A percentile compares a stretch with the other conserved stretches of the same genome.
Evolutionary conservation across 495 filamentous ascomycete genomes (phyloP).

Genomic region (Parathielavia hyrcaniae): DNA sequence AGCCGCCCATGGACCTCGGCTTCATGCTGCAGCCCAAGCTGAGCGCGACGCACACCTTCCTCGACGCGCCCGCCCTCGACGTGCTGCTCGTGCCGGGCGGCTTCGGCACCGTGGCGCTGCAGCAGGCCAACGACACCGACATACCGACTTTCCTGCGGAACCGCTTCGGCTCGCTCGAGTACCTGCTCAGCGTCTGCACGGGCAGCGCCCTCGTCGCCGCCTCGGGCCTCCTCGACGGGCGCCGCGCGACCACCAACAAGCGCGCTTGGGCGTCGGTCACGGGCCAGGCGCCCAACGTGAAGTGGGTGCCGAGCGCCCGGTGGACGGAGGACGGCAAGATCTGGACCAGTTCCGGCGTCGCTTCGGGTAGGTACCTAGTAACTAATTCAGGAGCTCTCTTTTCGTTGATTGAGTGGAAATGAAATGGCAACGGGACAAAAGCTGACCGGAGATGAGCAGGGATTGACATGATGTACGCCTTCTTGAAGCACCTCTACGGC

Average conservation of each 20-base stretch:
- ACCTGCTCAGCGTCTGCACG: constrained; percentile 58
- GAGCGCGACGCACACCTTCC: constrained; percentile 59
- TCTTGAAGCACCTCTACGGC: constrained; percentile 43
- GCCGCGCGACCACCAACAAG: constrained; percentile 54
- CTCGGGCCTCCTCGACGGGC: constrained; percentile 54
- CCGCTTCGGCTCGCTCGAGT: constrained; percentile 43
- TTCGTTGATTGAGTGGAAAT: too few relatives aligned
- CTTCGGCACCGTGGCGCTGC: constrained; percentile 37
- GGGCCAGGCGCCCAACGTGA: constrained; percentile 38
- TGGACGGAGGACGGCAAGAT: constrained; percentile 63
- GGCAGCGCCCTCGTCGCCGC: constrained; percentile 48
- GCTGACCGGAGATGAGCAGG: constrained; percentile 47
- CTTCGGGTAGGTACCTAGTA: constrained; percentile 4
- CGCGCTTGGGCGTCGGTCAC: constrained; percentile 38
- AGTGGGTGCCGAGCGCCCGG: constrained; percentile 56
- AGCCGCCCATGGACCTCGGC: constrained; percentile 17
- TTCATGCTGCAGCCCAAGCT: constrained; percentile 41
- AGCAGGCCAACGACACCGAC: constrained; percentile 29
- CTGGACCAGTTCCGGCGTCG: constrained; percentile 46
- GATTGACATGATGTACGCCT: constrained; percentile 58
- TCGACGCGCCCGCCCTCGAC: constrained; percentile 46
- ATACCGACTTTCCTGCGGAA: constrained; percentile 44
- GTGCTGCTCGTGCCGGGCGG: constrained; percentile 65
- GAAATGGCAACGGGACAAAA: not conserved
- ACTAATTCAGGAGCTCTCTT: too few relatives aligned